Percentiles rank a stretch among this genome's conserved stretches.
These are phyloP conservation scores for Diaporthe vexans DNA, from an alignment of 2,329 filamentous ascomycete species.

Conservation along the genomic window DNA sequence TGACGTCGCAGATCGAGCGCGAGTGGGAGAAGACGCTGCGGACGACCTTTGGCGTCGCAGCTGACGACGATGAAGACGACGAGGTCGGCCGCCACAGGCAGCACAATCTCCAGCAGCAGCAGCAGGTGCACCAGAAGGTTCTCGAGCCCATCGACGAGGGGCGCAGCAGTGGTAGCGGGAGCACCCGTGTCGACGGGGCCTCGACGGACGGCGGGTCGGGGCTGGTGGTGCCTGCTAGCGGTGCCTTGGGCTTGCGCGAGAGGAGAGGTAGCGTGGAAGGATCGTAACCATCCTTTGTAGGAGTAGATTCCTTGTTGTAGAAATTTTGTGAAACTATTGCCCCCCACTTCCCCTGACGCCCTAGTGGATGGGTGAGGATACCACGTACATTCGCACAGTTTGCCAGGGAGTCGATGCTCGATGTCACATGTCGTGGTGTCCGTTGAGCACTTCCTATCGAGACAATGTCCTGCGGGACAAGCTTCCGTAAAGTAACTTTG, in stretches of 20 bases:
- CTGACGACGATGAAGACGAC: neutral
- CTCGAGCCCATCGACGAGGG: slow-evolving; percentile 21
- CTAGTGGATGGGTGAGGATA: neutral
- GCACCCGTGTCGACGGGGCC: neutral
- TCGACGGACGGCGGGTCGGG: slow-evolving; percentile 1
- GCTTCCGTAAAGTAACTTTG: neutral
- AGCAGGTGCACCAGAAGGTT: neutral
- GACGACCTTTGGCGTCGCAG: slow-evolving; percentile 33
- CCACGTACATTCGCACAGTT: neutral
- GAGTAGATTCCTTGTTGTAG: neutral
- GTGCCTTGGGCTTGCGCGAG: slow-evolving; percentile 12
- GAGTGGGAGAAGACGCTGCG: slow-evolving; percentile 39
- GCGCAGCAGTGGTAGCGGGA: slow-evolving; percentile 16
- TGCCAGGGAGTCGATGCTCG: neutral
- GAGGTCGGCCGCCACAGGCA: neutral
- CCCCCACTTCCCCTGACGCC: neutral
- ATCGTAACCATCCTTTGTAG: neutral
- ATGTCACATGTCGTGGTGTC: neutral
- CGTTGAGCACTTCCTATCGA: neutral
- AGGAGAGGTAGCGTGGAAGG: slow-evolving; percentile 15
- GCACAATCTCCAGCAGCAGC: neutral
- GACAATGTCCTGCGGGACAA: neutral
- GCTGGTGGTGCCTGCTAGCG: neutral
- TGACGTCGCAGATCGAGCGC: slow-evolving; percentile 39
- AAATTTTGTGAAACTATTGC: neutral